Base-by-base conservation (phyloP, 2,329 filamentous ascomycete species). In the Mycosphaerella arachidis region DNA sequence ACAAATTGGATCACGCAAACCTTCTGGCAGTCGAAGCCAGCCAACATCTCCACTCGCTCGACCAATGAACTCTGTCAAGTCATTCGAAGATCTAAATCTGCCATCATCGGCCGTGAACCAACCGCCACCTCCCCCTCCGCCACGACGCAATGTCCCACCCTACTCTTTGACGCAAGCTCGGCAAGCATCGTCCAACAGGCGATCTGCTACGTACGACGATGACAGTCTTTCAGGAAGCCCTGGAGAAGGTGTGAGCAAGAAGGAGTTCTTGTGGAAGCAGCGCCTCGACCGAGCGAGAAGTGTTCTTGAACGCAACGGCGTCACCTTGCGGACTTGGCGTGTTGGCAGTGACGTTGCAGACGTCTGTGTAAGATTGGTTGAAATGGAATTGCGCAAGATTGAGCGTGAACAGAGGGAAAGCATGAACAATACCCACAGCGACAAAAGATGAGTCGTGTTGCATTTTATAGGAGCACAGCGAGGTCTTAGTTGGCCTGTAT, bases 281-380 rank as follows among this genome's bases (percentile, higher is more conserved):
- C 78, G 90, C 45, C 84, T 90, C 76, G 82, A 81, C 46, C 78
- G 84, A 48, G 89, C 90, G 3, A 85, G 88, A 63, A 77, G 79
- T 46, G 77, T 85, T 31, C 78, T 93, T 9, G 83, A 84, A n/a
- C 76, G 79, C 5, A 78, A 86, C 43, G 87, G 87, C 4, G 87
- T 94, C 0, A 77, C 82, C 64, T 71, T 94, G 37, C 84, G 89
- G 63, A 90, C 83, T 20, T 94, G 90, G 90, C 81, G 88, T 46
- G 82, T 82, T 10, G 90, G 90, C 0, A 78, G 81, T 30, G 90
- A 94, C 76, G 87, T 90, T 7, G 79, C 84, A 58, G 78, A 79
- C 0, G 87, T 90, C 72, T 86, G 88, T 2, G 79, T 86, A 56
- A 83, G 80, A 13, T 81, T 92, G 59, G 84, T 91, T 3, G 81